Conservation (phyloP, 768 basidiomycete genomes). For the Tulasnella calospora region DNA sequence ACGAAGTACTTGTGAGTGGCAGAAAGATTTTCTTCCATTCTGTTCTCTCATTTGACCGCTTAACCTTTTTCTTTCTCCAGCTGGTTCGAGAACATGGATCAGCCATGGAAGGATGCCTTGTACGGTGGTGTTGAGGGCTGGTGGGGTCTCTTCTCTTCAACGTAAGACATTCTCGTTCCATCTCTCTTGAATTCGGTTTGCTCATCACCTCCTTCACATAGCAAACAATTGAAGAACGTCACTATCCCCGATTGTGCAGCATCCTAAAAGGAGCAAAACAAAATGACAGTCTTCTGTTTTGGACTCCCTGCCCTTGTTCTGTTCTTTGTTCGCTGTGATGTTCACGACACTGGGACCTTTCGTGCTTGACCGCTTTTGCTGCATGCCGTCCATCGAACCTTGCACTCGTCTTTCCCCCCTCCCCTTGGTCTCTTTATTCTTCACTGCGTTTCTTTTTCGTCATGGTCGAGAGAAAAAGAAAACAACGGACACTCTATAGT, state of each 20-base stretch:
- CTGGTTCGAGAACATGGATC: conserved; percentile 60
- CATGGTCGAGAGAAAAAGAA: not conserved
- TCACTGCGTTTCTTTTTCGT: not conserved
- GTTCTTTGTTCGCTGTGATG: not conserved
- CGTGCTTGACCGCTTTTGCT: not conserved
- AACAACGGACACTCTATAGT: not conserved
- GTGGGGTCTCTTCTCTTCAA: conserved; percentile 58
- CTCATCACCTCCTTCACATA: conserved; percentile 32
- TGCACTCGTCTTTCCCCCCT: not conserved
- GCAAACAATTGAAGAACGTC: conserved; percentile 66
- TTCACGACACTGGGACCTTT: not conserved
- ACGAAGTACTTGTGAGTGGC: conserved; percentile 81
- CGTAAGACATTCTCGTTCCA: not conserved
- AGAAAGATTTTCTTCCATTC: not conserved
- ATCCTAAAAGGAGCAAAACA: not conserved
- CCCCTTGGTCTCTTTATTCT: not conserved
- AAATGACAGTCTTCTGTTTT: not conserved
- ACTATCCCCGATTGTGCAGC: conserved; percentile 56
- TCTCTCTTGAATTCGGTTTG: conserved; percentile 35
- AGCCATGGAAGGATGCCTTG: conserved; percentile 67
- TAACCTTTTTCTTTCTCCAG: not conserved
- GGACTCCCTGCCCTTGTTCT: not conserved
- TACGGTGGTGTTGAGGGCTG: conserved; percentile 78
- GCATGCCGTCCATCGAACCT: not conserved
- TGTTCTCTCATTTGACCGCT: not conserved